These are phyloP conservation scores for Brassica cretica DNA, from an alignment of 345 rosid genomes.

Conservation along the genomic window DNA sequence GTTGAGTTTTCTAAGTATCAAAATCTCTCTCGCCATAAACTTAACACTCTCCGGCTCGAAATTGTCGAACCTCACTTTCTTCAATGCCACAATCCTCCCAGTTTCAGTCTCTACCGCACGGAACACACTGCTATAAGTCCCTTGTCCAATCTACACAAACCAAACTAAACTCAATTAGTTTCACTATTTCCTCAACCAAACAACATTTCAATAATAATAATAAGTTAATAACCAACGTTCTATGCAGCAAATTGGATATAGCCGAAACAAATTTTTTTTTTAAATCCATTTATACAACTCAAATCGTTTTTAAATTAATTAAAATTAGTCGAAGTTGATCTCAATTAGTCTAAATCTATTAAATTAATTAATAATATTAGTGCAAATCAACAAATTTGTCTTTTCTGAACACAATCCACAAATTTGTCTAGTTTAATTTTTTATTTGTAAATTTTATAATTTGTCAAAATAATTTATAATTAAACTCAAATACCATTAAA, in stretches of 20 bases:
- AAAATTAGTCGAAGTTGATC: not conserved
- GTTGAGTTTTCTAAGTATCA: conserved; percentile 83
- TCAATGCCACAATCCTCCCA: conserved; percentile 85
- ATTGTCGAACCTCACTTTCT: conserved; percentile 94
- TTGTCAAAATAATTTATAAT: not conserved
- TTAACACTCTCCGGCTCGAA: conserved; percentile 98
- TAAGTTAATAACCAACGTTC: not conserved
- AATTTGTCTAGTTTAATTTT: not conserved
- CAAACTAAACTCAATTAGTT: conserved; percentile 11
- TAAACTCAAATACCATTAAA: no score
- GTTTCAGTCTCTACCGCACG: conserved; percentile 80
- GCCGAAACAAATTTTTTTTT: not conserved
- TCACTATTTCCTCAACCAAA: conserved; percentile 1
- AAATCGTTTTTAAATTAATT: not conserved
- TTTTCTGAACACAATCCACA: not conserved
- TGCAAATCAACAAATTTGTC: not conserved
- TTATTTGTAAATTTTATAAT: not conserved
- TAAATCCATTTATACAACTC: not conserved
- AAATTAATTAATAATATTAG: not conserved
- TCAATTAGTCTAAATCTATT: not conserved
- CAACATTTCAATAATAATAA: not conserved
- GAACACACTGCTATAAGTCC: conserved; percentile 94
- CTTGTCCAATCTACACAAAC: conserved; percentile 83
- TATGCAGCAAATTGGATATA: not conserved
- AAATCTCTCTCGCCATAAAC: conserved; percentile 96